Base-by-base conservation (phyloP, 2,329 filamentous ascomycete genomes). In the Ophiocordyceps polyrhachis-furcata region DNA sequence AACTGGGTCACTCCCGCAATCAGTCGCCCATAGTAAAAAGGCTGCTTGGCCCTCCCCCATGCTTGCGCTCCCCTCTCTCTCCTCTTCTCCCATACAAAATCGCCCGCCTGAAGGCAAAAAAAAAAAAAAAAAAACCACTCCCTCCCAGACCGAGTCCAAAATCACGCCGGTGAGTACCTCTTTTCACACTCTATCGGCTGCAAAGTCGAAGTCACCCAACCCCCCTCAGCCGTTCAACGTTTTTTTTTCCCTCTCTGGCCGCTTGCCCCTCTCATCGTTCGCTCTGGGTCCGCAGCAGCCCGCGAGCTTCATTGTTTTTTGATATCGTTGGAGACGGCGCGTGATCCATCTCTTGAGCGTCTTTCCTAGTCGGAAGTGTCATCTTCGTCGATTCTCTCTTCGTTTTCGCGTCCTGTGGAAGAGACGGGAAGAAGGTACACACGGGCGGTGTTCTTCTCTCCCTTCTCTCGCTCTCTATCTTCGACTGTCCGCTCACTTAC, bases 11-110 rank as follows among this genome's bases (percentile, higher is more conserved):
- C 28, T 17, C 62, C 59, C 68, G 64, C 70, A 75, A 76, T 74
- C 71, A 75, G 68, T 69, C 69, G 62, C 35, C 68, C 71, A 71
- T 71, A 74, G 71, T 76, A 74, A 76, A 76, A 77, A 75, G 70
- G 70, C 67, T 66, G 65, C 65, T 64, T 63, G 63, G 64, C 64
- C 62, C 62, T 64, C 59, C 65, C 68, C 68, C 69, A 68, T 71
- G 70, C 69, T 38, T 68, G 61, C 46, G 43, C 46, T 45, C 44
- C 46, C 66, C 66, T 21, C 43, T 65, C 55, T 63, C 65, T 63
- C 62, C 62, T 59, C 69, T 69, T 69, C 65, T 72, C 70, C 68
- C 71, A 75, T 74, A 74, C 72, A 75, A 73, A 38, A 37, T 28
- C 25, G 25, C 25, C 25, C 25, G 25, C 25, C 25, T 11, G 7